These are phyloP conservation scores for Stagonosporopsis chrysanthemi DNA, from an alignment of 2,329 filamentous ascomycete genomes.

Conservation along the genomic window DNA sequence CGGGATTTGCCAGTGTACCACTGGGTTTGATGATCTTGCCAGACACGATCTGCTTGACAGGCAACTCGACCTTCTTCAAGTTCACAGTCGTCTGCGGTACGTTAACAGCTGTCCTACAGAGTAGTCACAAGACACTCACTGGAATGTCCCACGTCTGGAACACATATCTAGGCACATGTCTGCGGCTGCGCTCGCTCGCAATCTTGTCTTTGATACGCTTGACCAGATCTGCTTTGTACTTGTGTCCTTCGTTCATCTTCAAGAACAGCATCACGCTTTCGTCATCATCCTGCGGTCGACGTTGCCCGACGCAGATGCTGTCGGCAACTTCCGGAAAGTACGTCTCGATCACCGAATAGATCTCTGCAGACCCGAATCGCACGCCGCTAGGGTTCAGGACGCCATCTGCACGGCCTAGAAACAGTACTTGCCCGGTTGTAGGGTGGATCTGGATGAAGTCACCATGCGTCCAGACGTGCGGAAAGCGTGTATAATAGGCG, in stretches of 20 bases:
- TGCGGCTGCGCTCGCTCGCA: constrained; percentile 68
- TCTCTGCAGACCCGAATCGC: constrained; percentile 80
- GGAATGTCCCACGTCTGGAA: constrained; percentile 85
- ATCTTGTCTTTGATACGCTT: constrained; percentile 70
- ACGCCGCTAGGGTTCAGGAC: constrained; percentile 82
- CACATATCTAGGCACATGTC: constrained; percentile 79
- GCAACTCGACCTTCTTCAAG: constrained; percentile 83
- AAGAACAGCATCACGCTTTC: constrained; percentile 68
- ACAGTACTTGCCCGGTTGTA: constrained; percentile 67
- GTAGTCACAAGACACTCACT: constrained; percentile 57
- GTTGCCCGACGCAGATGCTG: constrained; percentile 81
- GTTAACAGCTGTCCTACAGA: background rate
- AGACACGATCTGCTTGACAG: constrained; percentile 83
- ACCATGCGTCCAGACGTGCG: constrained; percentile 79
- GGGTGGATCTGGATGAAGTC: constrained; percentile 80
- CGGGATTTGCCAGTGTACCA: constrained; percentile 78
- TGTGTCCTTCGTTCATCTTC: constrained; percentile 64
- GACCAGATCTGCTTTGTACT: constrained; percentile 46
- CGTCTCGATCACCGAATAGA: constrained; percentile 76
- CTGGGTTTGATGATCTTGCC: constrained; percentile 77
- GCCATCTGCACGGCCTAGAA: constrained; percentile 77
- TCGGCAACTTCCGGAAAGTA: constrained; percentile 72
- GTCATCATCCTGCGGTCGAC: constrained; percentile 66
- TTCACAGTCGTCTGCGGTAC: constrained; percentile 76
- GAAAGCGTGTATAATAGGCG: constrained; percentile 57